Evolutionary conservation across 192 early-diverging fungal genomes (phyloP).

Genomic region (Umbelopsis sp.): DNA sequence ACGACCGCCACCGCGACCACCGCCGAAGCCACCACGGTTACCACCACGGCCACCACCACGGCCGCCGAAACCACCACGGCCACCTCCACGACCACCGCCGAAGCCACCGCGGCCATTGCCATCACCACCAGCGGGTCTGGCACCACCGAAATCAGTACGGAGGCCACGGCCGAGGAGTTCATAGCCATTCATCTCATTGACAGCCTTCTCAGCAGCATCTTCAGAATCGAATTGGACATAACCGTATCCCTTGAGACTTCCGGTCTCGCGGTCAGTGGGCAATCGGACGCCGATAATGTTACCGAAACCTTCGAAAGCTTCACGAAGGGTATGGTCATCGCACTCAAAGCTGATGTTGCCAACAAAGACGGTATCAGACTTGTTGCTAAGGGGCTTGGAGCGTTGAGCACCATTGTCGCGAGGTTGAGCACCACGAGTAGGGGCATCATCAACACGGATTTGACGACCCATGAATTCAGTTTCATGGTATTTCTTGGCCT

Average conservation of each 20-base stretch:
- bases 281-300: slow-evolving; percentile 65
- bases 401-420: slow-evolving; percentile 40
- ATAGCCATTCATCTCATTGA: slow-evolving; percentile 75
- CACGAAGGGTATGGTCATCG: slow-evolving; percentile 59
- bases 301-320: slow-evolving; percentile 66
- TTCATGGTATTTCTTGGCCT: slow-evolving; percentile 68
- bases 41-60: slow-evolving; percentile 43
- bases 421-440: slow-evolving; percentile 48
- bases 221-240: slow-evolving; percentile 84
- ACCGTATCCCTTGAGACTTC: slow-evolving; percentile 81
- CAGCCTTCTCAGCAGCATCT: slow-evolving; percentile 71
- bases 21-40: slow-evolving; percentile 20
- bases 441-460: slow-evolving; percentile 77
- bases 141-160: slow-evolving; percentile 83
- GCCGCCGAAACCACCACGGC: slow-evolving; percentile 49
- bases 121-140: slow-evolving; percentile 41
- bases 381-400: slow-evolving; percentile 50
- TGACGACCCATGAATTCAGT: slow-evolving; percentile 82
- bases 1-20: slow-evolving; percentile 31
- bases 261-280: slow-evolving; percentile 78
- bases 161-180: slow-evolving; percentile 81
- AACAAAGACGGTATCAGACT: slow-evolving; percentile 77
- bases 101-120: slow-evolving; percentile 44
- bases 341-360: slow-evolving; percentile 75
- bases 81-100: slow-evolving; percentile 52